Evolutionary conservation across 495 filamentous ascomycete genomes (phyloP).

Genomic region (Pyronema domesticum): DNA sequence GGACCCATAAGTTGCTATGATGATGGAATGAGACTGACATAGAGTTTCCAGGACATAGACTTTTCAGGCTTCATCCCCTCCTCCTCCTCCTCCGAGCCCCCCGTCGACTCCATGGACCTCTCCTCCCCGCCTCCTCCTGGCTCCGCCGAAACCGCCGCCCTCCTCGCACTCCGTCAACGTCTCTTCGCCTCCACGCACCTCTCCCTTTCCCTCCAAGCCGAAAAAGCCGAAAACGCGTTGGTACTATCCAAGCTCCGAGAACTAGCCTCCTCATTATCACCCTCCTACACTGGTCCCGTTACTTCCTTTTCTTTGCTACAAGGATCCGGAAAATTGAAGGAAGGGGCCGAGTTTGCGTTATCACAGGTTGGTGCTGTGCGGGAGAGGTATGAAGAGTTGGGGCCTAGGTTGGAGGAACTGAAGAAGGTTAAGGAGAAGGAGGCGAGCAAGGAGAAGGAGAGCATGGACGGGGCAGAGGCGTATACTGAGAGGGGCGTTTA

Average conservation of each 20-base stretch:
- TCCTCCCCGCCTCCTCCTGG: constrained; percentile 31
- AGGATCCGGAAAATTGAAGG: constrained; percentile 16
- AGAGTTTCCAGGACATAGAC: constrained; percentile 6
- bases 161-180: constrained; percentile 54
- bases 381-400: constrained; percentile 42
- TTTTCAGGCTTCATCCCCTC: constrained; percentile 5
- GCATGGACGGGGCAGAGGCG: constrained; percentile 30
- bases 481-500: constrained; percentile 46
- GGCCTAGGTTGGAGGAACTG: constrained; percentile 40
- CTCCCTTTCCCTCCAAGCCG: constrained; percentile 52
- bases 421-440: constrained; percentile 15
- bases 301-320: constrained; percentile 35
- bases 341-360: constrained; percentile 55
- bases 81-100: not conserved
- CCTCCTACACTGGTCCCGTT: constrained; percentile 14
- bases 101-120: not conserved
- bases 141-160: constrained; percentile 34
- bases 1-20: too few relatives aligned
- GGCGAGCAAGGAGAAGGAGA: constrained; percentile 24
- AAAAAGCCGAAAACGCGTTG: constrained; percentile 56
- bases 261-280: constrained; percentile 29
- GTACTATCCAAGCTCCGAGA: constrained; percentile 47
- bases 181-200: constrained; percentile 67
- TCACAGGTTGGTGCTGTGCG: constrained; percentile 68
- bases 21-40: too few relatives aligned